A percentile compares a stretch with the other conserved stretches of the same genome.
Evolutionary conservation across 768 basidiomycete genomes (phyloP).

Genomic region (Leccinum obscurum): DNA sequence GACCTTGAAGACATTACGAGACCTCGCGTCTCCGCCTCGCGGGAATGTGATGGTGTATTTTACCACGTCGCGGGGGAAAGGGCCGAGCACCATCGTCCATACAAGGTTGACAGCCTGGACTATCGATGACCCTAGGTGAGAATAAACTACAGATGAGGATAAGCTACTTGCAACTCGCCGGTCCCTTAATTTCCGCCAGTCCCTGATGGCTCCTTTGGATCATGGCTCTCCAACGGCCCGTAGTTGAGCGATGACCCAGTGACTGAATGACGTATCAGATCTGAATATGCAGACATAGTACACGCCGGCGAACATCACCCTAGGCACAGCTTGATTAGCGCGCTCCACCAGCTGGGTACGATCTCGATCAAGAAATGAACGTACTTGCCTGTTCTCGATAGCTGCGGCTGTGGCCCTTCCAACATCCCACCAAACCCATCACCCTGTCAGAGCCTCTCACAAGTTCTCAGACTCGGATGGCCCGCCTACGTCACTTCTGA

Average conservation of each 20-base stretch:
- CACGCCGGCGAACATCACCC: background rate
- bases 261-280: background rate
- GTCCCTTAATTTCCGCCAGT: background rate
- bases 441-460: background rate
- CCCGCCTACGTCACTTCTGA: background rate
- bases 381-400: background rate
- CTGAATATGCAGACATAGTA: background rate
- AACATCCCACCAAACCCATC: background rate
- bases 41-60: too few relatives aligned
- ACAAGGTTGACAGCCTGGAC: background rate
- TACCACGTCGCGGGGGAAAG: too few relatives aligned
- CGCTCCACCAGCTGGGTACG: background rate
- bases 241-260: too few relatives aligned
- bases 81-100: background rate
- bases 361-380: background rate
- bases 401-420: background rate
- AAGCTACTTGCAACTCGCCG: background rate
- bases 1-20: background rate
- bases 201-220: background rate
- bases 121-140: background rate
- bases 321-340: background rate
- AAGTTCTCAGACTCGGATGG: background rate
- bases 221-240: too few relatives aligned
- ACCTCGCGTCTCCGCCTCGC: background rate
- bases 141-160: background rate